These are phyloP conservation scores for Mycena amicta DNA, from an alignment of 768 basidiomycete genomes.

Conservation along the genomic window DNA sequence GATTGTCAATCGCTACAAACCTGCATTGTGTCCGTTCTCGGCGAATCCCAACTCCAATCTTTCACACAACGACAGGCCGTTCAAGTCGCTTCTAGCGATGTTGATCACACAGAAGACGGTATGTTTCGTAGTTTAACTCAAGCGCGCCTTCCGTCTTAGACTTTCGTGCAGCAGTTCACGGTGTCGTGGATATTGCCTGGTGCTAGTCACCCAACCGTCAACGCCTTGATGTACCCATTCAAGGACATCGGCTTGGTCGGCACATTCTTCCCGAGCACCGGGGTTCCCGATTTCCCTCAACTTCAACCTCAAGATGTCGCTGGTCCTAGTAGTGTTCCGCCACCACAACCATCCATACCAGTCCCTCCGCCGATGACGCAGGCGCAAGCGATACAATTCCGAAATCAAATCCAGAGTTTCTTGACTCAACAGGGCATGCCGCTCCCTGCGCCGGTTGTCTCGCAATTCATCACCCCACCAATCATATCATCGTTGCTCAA, in stretches of 20 bases:
- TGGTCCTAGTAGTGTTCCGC: neutral
- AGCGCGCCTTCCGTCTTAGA: no score
- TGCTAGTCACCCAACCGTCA: constrained; percentile 42
- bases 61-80: constrained; percentile 49
- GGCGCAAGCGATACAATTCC: neutral
- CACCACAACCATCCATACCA: no score
- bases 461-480: neutral
- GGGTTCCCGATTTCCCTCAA: constrained; percentile 42
- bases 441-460: neutral
- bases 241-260: constrained; percentile 38
- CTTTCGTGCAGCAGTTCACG: constrained; percentile 56
- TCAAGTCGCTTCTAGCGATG: constrained; percentile 42
- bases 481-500: neutral
- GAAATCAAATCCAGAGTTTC: neutral
- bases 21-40: constrained; percentile 44
- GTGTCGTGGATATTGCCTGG: constrained; percentile 51
- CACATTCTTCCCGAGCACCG: constrained; percentile 52
- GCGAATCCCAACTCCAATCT: constrained; percentile 29
- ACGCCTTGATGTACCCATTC: constrained; percentile 51
- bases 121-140: no score
- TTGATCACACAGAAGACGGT: constrained; percentile 50
- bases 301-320: neutral
- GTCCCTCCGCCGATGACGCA: neutral
- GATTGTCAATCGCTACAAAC: constrained; percentile 51
- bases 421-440: neutral